Conservation (phyloP, 768 basidiomycete species). For the Tylopilus sp. region DNA sequence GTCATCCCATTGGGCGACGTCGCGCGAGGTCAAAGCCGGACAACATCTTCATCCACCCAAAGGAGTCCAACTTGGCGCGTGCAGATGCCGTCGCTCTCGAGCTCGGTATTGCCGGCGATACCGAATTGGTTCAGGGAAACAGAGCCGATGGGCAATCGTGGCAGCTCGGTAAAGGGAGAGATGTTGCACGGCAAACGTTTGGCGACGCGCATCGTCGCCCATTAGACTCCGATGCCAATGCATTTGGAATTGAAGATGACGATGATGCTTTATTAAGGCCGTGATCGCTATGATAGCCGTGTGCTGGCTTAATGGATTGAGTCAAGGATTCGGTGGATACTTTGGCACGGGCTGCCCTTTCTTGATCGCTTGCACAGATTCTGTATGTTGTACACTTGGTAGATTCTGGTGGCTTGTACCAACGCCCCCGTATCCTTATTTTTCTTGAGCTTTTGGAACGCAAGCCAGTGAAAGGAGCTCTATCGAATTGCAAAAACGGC, state of each 20-base stretch:
- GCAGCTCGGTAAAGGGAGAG: constrained; percentile 50
- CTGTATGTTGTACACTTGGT: not conserved
- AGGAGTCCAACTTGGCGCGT: constrained; percentile 59
- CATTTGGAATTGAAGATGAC: constrained; percentile 13
- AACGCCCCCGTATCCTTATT: not conserved
- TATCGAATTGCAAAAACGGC: no score
- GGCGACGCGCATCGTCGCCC: constrained; percentile 14
- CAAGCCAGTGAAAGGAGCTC: no score
- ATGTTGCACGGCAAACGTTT: constrained; percentile 47
- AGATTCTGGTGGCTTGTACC: not conserved
- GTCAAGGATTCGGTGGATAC: not conserved
- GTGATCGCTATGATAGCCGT: constrained; percentile 1
- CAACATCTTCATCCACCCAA: constrained; percentile 60
- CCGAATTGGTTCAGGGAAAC: constrained; percentile 44
- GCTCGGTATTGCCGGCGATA: constrained; percentile 48
- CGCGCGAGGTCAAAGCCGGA: constrained; percentile 56
- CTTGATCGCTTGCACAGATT: not conserved
- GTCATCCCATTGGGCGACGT: constrained; percentile 23
- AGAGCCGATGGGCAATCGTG: constrained; percentile 41
- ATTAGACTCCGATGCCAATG: not conserved
- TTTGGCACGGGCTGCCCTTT: not conserved
- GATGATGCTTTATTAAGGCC: constrained; percentile 1
- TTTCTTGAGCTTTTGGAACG: not conserved
- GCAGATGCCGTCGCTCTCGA: constrained; percentile 60
- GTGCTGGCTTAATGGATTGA: not conserved